These are phyloP conservation scores for Penicillium ucsense DNA, from an alignment of 495 filamentous ascomycete species.

Conservation along the genomic window DNA sequence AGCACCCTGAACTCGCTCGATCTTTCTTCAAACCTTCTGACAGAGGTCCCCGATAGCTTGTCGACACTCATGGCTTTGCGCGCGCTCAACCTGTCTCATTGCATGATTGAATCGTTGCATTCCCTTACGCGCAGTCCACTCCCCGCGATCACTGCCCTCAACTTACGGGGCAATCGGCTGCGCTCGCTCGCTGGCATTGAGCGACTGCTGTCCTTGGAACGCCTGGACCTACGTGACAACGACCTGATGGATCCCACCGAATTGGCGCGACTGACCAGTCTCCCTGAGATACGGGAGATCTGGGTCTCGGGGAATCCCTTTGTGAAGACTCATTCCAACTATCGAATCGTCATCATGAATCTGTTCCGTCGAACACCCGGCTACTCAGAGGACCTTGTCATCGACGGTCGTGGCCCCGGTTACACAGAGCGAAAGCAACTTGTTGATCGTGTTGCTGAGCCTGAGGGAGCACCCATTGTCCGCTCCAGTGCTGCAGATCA, in stretches of 20 bases:
- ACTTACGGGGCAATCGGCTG: constrained; percentile 82
- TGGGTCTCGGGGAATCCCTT: constrained; percentile 90
- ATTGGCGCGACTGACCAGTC: constrained; percentile 76
- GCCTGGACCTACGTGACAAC: constrained; percentile 89
- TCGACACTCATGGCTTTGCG: constrained; percentile 71
- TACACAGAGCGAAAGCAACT: constrained; percentile 77
- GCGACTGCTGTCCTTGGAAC: constrained; percentile 74
- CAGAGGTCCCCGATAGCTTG: constrained; percentile 82
- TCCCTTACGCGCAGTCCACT: constrained; percentile 79
- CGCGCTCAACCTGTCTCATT: constrained; percentile 85
- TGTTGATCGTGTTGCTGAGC: constrained; percentile 70
- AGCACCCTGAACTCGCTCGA: constrained; percentile 85
- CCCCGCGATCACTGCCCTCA: constrained; percentile 86
- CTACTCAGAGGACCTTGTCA: constrained; percentile 79
- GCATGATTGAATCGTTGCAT: constrained; percentile 94
- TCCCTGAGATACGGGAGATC: constrained; percentile 85
- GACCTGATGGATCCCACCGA: constrained; percentile 82
- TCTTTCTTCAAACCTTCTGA: constrained; percentile 82
- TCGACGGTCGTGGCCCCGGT: constrained; percentile 72
- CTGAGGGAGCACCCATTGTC: constrained; percentile 64
- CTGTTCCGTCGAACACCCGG: constrained; percentile 89
- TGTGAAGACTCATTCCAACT: constrained; percentile 72
- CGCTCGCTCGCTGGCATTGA: constrained; percentile 85
- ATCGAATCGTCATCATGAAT: constrained; percentile 89
- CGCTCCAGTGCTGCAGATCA: constrained; percentile 50